A percentile compares a stretch with the other conserved stretches of the same genome.
These are phyloP conservation scores for Malus hybrid DNA, from an alignment of 331 rosid species.

Conservation along the genomic window DNA sequence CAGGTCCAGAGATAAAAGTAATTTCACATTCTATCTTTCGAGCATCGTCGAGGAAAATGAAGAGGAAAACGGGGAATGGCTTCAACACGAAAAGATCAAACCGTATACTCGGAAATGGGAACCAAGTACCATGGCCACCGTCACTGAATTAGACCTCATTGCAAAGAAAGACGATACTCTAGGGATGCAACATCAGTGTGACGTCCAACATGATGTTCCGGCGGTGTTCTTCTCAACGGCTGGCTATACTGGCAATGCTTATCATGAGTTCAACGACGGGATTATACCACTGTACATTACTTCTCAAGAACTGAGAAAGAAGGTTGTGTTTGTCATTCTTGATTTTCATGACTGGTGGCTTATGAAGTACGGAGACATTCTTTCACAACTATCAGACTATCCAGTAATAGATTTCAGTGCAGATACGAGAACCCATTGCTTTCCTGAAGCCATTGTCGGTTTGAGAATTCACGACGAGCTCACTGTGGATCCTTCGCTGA, in stretches of 20 bases:
- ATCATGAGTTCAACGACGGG: constrained; percentile 94
- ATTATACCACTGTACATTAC: constrained; percentile 71
- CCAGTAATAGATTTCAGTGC: constrained; percentile 42
- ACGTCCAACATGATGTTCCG: constrained; percentile 69
- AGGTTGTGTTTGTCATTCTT: constrained; percentile 78
- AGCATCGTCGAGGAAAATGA: not conserved
- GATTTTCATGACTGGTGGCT: constrained; percentile 89
- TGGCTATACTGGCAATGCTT: constrained; percentile 87
- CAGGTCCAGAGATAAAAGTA: not conserved
- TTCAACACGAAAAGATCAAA: constrained; percentile 57
- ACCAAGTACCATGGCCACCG: constrained; percentile 52
- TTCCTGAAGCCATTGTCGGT: constrained; percentile 72
- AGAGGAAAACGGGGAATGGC: constrained; percentile 1
- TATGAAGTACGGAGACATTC: constrained; percentile 61
- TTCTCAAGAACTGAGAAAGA: constrained; percentile 60
- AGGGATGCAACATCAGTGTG: constrained; percentile 29
- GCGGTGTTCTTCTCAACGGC: constrained; percentile 87
- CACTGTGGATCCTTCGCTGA: constrained; percentile 52
- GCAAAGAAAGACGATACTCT: constrained; percentile 29
- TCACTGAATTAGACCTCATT: constrained; percentile 53
- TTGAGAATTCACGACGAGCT: constrained; percentile 77
- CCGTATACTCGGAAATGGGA: constrained; percentile 97
- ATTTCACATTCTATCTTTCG: constrained; percentile 19
- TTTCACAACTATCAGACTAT: constrained; percentile 63
- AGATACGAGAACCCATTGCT: constrained; percentile 74